A percentile compares a stretch with the other conserved stretches of the same genome.
Conservation (phyloP, 495 filamentous ascomycete species). For the Pyronema omphalodes region DNA sequence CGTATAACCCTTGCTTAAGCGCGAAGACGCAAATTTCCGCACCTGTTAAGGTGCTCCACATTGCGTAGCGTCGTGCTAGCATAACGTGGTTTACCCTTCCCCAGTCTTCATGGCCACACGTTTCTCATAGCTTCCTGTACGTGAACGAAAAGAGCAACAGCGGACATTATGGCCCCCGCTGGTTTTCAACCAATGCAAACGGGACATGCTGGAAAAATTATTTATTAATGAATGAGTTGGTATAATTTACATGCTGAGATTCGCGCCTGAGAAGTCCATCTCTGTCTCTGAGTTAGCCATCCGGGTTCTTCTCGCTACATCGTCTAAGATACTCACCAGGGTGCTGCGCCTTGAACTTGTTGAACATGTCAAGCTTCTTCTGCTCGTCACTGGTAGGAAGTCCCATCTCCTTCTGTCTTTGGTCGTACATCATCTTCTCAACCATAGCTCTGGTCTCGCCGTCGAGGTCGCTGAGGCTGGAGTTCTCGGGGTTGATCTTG, state of each 20-base stretch:
- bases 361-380: conserved; percentile 77
- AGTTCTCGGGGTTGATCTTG: conserved; percentile 87
- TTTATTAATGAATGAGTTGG: not conserved
- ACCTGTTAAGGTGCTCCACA: too few species aligned
- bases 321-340: conserved; percentile 24
- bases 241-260: conserved; percentile 30
- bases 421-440: conserved; percentile 99
- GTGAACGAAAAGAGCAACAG: too few species aligned
- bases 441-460: conserved; percentile 96
- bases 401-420: conserved; percentile 88
- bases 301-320: not conserved
- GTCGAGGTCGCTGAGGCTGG: conserved; percentile 75
- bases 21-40: too few species aligned
- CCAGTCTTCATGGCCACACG: too few species aligned
- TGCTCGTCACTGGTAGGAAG: conserved; percentile 77
- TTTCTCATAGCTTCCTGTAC: too few species aligned
- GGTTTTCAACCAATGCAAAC: too few species aligned
- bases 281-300: conserved; percentile 29
- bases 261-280: conserved; percentile 69
- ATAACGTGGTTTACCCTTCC: too few species aligned
- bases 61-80: too few species aligned
- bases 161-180: too few species aligned
- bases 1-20: too few species aligned
- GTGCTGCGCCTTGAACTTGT: conserved; percentile 74
- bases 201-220: not conserved